These are phyloP conservation scores for Pyricularia pennisetigena DNA, from an alignment of 2,329 filamentous ascomycete genomes.

Conservation along the genomic window DNA sequence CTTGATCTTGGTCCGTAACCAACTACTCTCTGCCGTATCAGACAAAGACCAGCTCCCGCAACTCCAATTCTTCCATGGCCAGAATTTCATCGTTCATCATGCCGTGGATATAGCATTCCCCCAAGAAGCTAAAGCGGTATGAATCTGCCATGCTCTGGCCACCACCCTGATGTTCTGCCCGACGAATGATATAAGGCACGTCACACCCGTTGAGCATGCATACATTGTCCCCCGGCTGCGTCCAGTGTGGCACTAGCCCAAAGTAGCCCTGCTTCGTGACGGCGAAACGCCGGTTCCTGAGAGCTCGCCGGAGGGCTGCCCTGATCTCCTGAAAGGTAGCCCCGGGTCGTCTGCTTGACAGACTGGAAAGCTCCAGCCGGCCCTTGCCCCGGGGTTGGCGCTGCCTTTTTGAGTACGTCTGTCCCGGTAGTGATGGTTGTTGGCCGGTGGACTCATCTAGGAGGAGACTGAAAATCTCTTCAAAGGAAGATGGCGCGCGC, in stretches of 20 bases:
- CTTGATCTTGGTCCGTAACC: background rate
- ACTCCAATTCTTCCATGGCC: background rate
- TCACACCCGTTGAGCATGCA: background rate
- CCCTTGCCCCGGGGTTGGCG: background rate
- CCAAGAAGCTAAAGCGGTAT: background rate
- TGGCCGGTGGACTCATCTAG: background rate
- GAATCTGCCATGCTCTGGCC: background rate
- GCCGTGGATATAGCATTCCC: background rate
- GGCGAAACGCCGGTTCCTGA: background rate
- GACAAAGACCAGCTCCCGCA: background rate
- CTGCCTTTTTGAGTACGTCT: background rate
- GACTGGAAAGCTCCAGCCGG: background rate
- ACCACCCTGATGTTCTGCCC: background rate
- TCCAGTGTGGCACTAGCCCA: background rate
- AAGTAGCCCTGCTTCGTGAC: background rate
- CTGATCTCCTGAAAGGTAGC: background rate
- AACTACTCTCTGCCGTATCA: background rate
- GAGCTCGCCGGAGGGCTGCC: background rate
- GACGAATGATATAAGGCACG: background rate
- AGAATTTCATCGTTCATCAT: background rate
- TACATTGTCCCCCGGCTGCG: background rate
- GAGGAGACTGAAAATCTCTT: background rate
- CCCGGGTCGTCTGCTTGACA: background rate
- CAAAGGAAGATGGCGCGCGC: background rate
- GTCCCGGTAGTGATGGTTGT: background rate